Evolutionary conservation across 306 rosid species (phyloP).

Genomic region (Cucumis hystrix): DNA sequence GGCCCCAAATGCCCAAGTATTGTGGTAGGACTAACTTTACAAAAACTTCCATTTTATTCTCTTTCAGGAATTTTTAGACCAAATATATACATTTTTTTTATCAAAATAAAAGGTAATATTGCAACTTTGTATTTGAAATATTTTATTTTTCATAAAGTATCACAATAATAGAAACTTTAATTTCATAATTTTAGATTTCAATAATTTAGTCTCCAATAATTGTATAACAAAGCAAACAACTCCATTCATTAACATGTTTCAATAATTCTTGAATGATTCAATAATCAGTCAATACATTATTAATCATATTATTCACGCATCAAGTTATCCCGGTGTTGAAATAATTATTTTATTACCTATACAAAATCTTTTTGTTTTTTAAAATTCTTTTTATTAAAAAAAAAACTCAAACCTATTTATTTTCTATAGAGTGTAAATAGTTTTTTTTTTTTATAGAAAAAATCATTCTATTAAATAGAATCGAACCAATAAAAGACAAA

Average conservation of each 20-base stretch:
- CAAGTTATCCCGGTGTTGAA: neutral
- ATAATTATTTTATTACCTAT: neutral
- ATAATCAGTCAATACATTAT: neutral
- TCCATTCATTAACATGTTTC: neutral
- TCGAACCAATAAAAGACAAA: neutral
- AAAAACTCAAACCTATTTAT: too few species aligned
- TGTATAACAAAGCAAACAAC: neutral
- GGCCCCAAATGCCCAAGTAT: neutral
- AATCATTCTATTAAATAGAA: neutral
- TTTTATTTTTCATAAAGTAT: neutral
- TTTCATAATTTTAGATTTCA: neutral
- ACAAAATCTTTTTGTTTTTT: too few species aligned
- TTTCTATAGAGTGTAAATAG: too few species aligned
- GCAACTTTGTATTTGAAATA: neutral
- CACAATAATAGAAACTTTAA: neutral
- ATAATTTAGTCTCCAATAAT: neutral
- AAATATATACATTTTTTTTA: too few species aligned
- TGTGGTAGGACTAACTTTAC: neutral
- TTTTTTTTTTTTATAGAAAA: too few species aligned
- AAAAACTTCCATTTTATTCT: neutral
- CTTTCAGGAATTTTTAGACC: too few species aligned
- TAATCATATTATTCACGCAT: neutral
- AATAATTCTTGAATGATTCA: neutral
- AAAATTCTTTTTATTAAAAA: too few species aligned
- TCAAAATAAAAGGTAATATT: too few species aligned